Evolutionary conservation across 345 rosid genomes (phyloP), one percentile per base, ranked within the genome.

Genomic region (Hevea brasiliensis): DNA sequence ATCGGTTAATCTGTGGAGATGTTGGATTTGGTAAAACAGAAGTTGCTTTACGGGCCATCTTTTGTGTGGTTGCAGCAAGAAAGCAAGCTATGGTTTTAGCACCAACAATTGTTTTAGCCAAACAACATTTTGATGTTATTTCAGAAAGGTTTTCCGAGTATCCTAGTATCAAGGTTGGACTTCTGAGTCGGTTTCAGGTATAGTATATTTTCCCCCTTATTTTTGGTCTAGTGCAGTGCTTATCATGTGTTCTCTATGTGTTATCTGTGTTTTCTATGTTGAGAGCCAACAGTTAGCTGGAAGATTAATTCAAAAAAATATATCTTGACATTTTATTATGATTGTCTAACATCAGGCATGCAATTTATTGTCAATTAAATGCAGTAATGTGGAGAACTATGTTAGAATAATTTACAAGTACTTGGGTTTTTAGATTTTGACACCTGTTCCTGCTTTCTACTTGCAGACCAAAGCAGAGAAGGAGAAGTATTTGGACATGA

Each of bases 1-100:
- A 94, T 79, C 82, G 98, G 61, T 77, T 94, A 75, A 94, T 94
- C 62, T 94, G 95, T 68, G 97, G 98, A 72, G 98, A 92, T 84
- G 97, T 92, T 84, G 98, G 98, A 51, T 94, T 94, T 87, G 98
- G 98, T 64, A 94, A 94, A 84, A 92, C 98, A 45, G 97, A 94
- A 83, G 98, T 92, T 79, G 98, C 97, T 71, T 76, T 94, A 53
- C 94, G 98, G 67, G 98, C 95, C 79, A 89, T 92, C 71, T 89
- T 89, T 75, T 88, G 90, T 81, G 97, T 89, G 40, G 87, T 92
- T 56, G 89, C 91, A n/a, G 83, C 97, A 47, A 93, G 95, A 78
- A 94, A 90, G 83, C 97, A 94, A 87, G 91, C 96, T 73, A 94
- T 94, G 98, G 90, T 94, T 78, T 84, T 94, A 68, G 97, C 98